These are phyloP conservation scores for Leishmania gerbilli DNA, from an alignment of 208 protist genomes.

Conservation along the genomic window DNA sequence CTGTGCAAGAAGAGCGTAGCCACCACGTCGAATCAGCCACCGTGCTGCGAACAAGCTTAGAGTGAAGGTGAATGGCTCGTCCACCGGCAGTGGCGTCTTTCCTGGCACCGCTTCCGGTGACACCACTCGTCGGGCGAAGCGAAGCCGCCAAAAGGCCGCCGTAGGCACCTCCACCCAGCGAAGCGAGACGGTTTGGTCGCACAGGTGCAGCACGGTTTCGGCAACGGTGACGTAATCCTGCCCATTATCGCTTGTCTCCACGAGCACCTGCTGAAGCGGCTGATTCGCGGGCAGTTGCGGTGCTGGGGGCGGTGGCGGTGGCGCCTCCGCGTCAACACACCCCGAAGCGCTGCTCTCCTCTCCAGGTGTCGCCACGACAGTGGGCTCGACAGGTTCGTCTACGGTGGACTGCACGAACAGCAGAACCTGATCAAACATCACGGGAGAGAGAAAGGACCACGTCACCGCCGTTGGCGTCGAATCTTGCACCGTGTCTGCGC, in stretches of 20 bases:
- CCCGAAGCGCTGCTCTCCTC: not conserved
- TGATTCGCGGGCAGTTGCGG: not conserved
- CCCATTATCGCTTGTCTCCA: constrained; percentile 84
- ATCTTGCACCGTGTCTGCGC: not conserved
- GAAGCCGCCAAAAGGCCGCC: constrained; percentile 25
- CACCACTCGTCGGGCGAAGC: constrained; percentile 1
- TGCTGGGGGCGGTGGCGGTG: not conserved
- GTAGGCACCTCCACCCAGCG: constrained; percentile 34
- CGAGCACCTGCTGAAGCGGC: constrained; percentile 30
- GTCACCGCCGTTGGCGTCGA: constrained; percentile 7
- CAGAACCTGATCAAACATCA: constrained; percentile 23
- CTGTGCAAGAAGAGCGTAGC: constrained; percentile 11
- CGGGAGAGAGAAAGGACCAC: constrained; percentile 26
- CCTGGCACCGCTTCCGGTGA: not conserved
- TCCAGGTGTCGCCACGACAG: not conserved
- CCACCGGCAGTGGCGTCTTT: constrained; percentile 15
- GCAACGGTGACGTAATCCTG: constrained; percentile 60
- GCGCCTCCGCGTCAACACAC: not conserved
- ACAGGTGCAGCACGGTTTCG: constrained; percentile 1
- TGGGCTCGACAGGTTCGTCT: no score
- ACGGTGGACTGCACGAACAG: constrained; percentile 15
- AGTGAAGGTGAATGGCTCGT: constrained; percentile 16
- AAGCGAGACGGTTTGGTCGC: constrained; percentile 29
- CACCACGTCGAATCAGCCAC: constrained; percentile 43
- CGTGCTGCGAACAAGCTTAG: constrained; percentile 46